phyloP scores from a whole-genome alignment of 2,329 filamentous ascomycete species.

The Phoma sp. region DNA sequence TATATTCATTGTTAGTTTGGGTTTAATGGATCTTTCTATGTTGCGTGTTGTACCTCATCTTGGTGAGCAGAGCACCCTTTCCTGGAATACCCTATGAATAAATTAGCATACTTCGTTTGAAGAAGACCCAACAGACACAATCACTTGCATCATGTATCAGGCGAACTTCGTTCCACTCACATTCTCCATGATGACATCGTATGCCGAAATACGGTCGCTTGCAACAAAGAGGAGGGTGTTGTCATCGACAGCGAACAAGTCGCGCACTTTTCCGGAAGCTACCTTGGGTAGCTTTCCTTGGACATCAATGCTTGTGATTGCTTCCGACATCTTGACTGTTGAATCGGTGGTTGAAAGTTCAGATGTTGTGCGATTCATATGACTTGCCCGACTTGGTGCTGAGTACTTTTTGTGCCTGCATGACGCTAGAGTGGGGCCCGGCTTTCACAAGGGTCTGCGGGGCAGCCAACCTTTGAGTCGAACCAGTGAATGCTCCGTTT shows the following conservation, averaged over 20 bases:
- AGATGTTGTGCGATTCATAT: constrained; percentile 11
- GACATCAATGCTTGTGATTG: constrained; percentile 41
- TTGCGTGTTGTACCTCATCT: constrained; percentile 57
- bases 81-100: constrained; percentile 65
- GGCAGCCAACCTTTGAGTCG: neutral
- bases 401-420: constrained; percentile 20
- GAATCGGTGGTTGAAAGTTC: neutral
- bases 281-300: constrained; percentile 53
- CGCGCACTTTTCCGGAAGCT: constrained; percentile 76
- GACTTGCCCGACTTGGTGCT: constrained; percentile 23
- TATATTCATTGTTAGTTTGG: constrained; percentile 11
- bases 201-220: constrained; percentile 91
- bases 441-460: constrained; percentile 6
- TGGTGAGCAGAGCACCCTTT: constrained; percentile 71
- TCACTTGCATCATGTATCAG: neutral
- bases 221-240: constrained; percentile 80
- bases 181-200: constrained; percentile 89
- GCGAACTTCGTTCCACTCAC: constrained; percentile 48
- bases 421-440: constrained; percentile 23
- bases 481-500: too few relatives aligned
- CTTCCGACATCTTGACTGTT: constrained; percentile 18
- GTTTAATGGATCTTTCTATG: neutral
- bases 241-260: constrained; percentile 76
- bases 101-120: neutral
- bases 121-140: neutral